phyloP scores from a whole-genome alignment of 2,329 filamentous ascomycete species.

The Fulvia fulva region DNA sequence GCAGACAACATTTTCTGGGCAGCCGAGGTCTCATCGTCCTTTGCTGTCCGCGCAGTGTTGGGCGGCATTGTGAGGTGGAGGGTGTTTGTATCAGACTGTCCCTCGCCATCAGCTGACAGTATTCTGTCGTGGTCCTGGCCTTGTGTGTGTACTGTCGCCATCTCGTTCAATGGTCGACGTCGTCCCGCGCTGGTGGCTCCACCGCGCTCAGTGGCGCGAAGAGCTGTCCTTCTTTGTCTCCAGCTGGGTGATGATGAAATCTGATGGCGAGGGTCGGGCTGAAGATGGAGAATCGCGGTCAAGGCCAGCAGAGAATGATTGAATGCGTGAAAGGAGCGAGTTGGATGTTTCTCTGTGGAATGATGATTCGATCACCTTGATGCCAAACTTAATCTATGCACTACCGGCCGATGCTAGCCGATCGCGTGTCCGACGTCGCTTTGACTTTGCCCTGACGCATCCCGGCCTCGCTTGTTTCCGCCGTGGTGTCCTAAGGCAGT shows the following conservation, averaged over 20 bases:
- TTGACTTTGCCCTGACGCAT: neutral
- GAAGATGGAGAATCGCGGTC: neutral
- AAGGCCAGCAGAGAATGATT: too few species aligned
- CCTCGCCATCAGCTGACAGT: constrained; percentile 13
- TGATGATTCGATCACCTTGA: constrained; percentile 8
- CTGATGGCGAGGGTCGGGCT: neutral
- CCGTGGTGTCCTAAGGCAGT: neutral
- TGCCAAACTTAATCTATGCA: neutral
- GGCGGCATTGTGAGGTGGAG: constrained; percentile 8
- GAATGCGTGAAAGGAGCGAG: too few species aligned
- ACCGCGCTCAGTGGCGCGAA: constrained; percentile 16
- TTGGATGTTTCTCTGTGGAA: neutral
- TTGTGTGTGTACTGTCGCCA: constrained; percentile 27
- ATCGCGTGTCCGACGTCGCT: neutral
- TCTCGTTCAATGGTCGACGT: constrained; percentile 1
- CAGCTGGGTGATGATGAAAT: neutral
- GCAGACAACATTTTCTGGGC: constrained; percentile 93
- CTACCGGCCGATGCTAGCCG: neutral
- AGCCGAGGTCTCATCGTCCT: constrained; percentile 66
- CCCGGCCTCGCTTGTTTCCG: neutral
- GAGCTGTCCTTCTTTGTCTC: constrained; percentile 7
- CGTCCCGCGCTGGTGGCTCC: constrained; percentile 12
- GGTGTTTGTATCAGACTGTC: neutral
- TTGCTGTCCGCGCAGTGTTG: constrained; percentile 15
- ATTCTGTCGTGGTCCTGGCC: constrained; percentile 40